A percentile compares a stretch with the other conserved stretches of the same genome.
phyloP scores from a whole-genome alignment of 257 asterid species.

The Pogostemon cablin region DNA sequence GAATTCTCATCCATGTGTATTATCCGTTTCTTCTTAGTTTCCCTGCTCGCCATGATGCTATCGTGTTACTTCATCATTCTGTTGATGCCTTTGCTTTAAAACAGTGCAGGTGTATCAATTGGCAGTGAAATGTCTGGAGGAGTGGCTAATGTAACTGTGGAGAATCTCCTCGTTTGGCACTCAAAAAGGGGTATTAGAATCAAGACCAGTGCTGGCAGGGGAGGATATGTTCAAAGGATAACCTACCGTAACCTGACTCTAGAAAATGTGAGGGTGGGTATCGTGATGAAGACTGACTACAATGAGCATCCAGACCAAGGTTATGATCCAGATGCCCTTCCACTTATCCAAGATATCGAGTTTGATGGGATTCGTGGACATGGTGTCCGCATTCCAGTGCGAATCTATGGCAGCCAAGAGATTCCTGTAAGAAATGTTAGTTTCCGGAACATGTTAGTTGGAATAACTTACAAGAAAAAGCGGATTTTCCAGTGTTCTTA shows the following conservation, averaged over 20 bases:
- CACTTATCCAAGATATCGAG: slow-evolving; percentile 62
- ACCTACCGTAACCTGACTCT: slow-evolving; percentile 71
- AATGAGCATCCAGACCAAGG: slow-evolving; percentile 86
- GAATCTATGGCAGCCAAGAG: slow-evolving; percentile 81
- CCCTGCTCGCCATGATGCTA: background rate
- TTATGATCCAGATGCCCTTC: slow-evolving; percentile 75
- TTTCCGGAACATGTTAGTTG: slow-evolving; percentile 71
- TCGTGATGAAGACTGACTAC: slow-evolving; percentile 87
- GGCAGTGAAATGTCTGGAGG: slow-evolving; percentile 99
- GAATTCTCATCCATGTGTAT: background rate
- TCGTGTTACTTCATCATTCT: slow-evolving; percentile 10
- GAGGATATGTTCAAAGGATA: slow-evolving; percentile 72
- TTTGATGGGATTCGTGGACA: slow-evolving; percentile 71
- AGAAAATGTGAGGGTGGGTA: slow-evolving; percentile 84
- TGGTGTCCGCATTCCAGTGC: slow-evolving; percentile 88
- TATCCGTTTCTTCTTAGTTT: background rate
- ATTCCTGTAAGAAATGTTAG: slow-evolving; percentile 72
- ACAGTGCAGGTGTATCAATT: slow-evolving; percentile 94
- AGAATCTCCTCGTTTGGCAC: slow-evolving; percentile 82
- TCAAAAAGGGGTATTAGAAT: slow-evolving; percentile 86
- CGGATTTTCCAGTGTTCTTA: slow-evolving; percentile 82
- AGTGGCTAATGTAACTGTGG: slow-evolving; percentile 67
- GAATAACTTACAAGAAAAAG: slow-evolving; percentile 90
- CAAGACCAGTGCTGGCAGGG: slow-evolving; percentile 87
- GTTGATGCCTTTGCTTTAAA: slow-evolving; percentile 33